Base-by-base conservation (phyloP, 345 rosid species). In the Isatis tinctoria region DNA sequence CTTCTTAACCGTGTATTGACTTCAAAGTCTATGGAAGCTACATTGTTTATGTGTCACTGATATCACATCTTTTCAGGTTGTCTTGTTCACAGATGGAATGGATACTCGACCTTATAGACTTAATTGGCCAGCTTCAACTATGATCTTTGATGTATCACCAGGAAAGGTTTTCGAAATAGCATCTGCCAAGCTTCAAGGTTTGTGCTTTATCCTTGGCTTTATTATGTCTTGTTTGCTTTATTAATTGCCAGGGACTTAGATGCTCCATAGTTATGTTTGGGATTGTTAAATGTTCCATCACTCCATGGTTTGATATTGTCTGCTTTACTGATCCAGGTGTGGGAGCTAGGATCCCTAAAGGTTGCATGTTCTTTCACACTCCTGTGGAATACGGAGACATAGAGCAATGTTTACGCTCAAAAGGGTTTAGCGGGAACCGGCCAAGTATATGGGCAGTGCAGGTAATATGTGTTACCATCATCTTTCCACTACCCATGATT, bases 91-190 rank as follows among this genome's bases (percentile, higher is more conserved):
- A 12, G 95, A 94, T 82, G 98, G 98, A 8, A 88, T 91, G 97
- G 97, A 88, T 70, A 94, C 98, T 82, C 83, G 96, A 40, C 96
- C 97, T 14, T 94, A 86, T 71, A 83, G 98, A 79, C 95, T 94
- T 53, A 86, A 82, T 17, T 94, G 98, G 97, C 97, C 93, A 62
- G 72, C 84, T 74, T 91, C 96, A 2, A 87, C 97, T 75, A 73
- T 91, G 52, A 86, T 91, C 64, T 94, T 86, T 77, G 97, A 91
- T 78, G 66, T 91, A 28, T 94, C 97, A 49, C 87, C 93, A 0
- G 84, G 83, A 49, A 82, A 73, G 47, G 83, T 90, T 40, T 94
- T 86, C 65, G 75, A 77, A 66, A 62, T 64, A 27, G 83, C 98
- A 27, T 78, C 86, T 51, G 74, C 82, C 33, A 87, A 79, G 82